A percentile compares a stretch with the other conserved stretches of the same genome.
Conservation (phyloP, 1,139 yeast genomes). For the Nakaseomyces bracarensis region DNA sequence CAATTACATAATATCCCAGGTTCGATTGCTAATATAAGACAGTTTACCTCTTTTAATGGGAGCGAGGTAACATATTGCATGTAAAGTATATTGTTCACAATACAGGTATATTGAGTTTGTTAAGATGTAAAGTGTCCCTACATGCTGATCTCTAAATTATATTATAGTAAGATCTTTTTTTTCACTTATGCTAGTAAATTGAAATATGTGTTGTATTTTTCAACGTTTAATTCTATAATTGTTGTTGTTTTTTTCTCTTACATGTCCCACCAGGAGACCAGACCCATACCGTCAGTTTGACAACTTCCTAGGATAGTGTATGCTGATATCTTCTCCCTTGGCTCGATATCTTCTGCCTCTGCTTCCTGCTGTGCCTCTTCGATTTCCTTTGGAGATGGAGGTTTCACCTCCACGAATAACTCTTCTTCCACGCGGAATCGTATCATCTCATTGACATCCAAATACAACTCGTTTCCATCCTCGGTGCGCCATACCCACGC, state of each 20-base stretch:
- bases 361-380: conserved; percentile 34
- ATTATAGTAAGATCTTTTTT: too few relatives aligned
- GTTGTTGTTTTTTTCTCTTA: not conserved
- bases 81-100: too few relatives aligned
- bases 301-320: conserved; percentile 85
- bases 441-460: conserved; percentile 85
- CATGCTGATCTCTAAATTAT: too few relatives aligned
- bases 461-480: conserved; percentile 62
- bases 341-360: conserved; percentile 14
- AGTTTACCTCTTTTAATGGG: too few relatives aligned
- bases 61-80: too few relatives aligned
- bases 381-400: conserved; percentile 52
- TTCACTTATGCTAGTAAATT: too few relatives aligned
- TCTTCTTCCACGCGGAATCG: conserved; percentile 88
- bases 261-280: conserved; percentile 88
- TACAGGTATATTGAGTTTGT: too few relatives aligned
- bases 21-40: too few relatives aligned
- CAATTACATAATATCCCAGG: too few relatives aligned
- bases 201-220: too few relatives aligned
- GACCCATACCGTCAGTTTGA: conserved; percentile 93
- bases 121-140: too few relatives aligned
- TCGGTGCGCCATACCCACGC: conserved; percentile 94
- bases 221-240: not conserved
- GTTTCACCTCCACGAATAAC: conserved; percentile 72
- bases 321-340: conserved; percentile 46